These are phyloP conservation scores for Diddensiella santjacobensis DNA, from an alignment of 805 yeast species.

Conservation along the genomic window DNA sequence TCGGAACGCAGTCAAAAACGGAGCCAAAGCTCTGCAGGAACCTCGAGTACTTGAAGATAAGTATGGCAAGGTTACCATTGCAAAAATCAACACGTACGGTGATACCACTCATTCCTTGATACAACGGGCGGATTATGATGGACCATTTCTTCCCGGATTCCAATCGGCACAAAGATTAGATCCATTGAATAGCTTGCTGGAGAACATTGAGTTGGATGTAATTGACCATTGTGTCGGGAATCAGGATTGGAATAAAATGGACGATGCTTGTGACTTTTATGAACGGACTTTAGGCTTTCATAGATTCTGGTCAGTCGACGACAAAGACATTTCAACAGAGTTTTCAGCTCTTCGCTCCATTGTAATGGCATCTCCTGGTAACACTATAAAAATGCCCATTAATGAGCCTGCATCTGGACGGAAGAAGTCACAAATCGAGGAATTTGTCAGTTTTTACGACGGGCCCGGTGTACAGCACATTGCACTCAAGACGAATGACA, in stretches of 20 bases:
- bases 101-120: conserved; percentile 70
- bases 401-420: conserved; percentile 77
- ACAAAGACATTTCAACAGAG: conserved; percentile 64
- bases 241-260: conserved; percentile 66
- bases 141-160: conserved; percentile 55
- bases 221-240: conserved; percentile 84
- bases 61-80: conserved; percentile 49
- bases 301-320: conserved; percentile 82
- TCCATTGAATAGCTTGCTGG: conserved; percentile 28
- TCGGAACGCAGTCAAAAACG: conserved; percentile 46
- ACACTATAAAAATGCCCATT: conserved; percentile 70
- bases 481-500: conserved; percentile 63
- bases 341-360: conserved; percentile 66
- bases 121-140: conserved; percentile 38
- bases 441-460: conserved; percentile 65
- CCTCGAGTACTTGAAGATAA: conserved; percentile 38
- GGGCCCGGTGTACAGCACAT: conserved; percentile 88
- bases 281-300: conserved; percentile 66
- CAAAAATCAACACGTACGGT: conserved; percentile 51
- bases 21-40: conserved; percentile 44
- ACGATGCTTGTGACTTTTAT: conserved; percentile 54
- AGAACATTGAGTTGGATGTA: conserved; percentile 38
- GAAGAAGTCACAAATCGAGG: conserved; percentile 74
- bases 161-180: conserved; percentile 15
- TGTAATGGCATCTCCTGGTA: conserved; percentile 70